Evolutionary conservation across 2,329 filamentous ascomycete genomes (phyloP), one percentile per base, ranked within the genome.

Genomic region (Torrubiella hemipterigena): DNA sequence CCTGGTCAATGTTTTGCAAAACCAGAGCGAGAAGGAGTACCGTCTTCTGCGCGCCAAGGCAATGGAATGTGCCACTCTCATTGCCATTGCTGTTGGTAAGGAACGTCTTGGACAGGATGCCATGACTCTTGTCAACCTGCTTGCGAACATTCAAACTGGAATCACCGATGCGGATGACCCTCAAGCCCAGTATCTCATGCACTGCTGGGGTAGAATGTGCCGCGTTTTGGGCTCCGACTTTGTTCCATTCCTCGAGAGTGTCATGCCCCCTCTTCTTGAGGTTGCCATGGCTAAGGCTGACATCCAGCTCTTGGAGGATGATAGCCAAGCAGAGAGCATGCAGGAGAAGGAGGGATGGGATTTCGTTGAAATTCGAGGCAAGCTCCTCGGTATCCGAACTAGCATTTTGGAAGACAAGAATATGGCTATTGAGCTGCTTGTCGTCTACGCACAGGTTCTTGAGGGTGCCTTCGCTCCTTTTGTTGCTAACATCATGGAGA

Each of bases 171-270:
- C 86, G 2, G 91, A 98, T 46, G 91, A 98, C 50, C 91, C 91
- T 23, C 91, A 98, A 56, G 82, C 86, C 12, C 89, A 93, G 48
- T 98, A 98, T 54, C 70, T 98, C 21, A 83, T 98, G 59, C 91
- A 98, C 66, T 98, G 91, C 63, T 98, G 91, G 91, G 91, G 91
- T 31, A 78, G 91, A 29, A 98, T 98, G 91, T 96, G 89, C 59
- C 80, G 91, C 42, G 89, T 98, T 18, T 71, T 98, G 40, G 86
- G 82, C 14, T 63, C 73, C 29, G 87, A 95, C 46, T 98, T 98
- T 56, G 67, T 96, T 10, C 87, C 87, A 12, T 98, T 93, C 65
- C 68, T 98, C 32, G 77, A 80, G 22, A 87, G 77, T 30, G 91
- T 98, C 39, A 96, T 98, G 77, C 89, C 89, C 6, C 91, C 91